Conservation (phyloP, 768 basidiomycete species). For the Agrocybe pediades region DNA sequence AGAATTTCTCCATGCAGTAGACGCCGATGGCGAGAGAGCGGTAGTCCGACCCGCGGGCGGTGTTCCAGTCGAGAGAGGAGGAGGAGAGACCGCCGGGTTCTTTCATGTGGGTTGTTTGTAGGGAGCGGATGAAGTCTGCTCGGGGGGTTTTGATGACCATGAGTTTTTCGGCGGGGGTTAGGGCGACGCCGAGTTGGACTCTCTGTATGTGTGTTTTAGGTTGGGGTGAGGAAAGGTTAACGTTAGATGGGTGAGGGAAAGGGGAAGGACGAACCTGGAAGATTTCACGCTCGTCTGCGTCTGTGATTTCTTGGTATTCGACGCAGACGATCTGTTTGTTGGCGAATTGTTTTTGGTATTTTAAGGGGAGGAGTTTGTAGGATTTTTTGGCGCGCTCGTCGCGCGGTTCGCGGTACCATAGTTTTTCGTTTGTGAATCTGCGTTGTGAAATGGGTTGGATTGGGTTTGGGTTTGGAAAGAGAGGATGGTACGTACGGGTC, state of each 20-base stretch:
- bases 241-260: neutral
- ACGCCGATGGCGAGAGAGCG: slow-evolving; percentile 58
- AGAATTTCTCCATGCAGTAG: slow-evolving; percentile 47
- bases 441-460: neutral
- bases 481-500: slow-evolving; percentile 45
- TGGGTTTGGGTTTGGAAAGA: neutral
- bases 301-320: slow-evolving; percentile 67
- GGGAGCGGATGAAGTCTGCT: slow-evolving; percentile 56
- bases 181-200: slow-evolving; percentile 77
- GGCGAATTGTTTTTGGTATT: slow-evolving; percentile 58
- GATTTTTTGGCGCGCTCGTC: slow-evolving; percentile 12
- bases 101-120: slow-evolving; percentile 49
- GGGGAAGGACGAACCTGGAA: slow-evolving; percentile 53
- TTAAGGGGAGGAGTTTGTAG: slow-evolving; percentile 47
- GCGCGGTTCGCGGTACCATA: slow-evolving; percentile 46
- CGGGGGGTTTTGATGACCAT: slow-evolving; percentile 64
- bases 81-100: slow-evolving; percentile 35
- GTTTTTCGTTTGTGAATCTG: slow-evolving; percentile 46
- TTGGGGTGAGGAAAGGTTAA: too few relatives aligned
- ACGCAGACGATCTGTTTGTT: slow-evolving; percentile 82
- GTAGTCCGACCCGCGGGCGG: slow-evolving; percentile 54
- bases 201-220: slow-evolving; percentile 57
- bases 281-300: slow-evolving; percentile 63
- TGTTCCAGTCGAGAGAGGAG: slow-evolving; percentile 49
- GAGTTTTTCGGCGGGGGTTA: slow-evolving; percentile 75